Conservation (phyloP, 768 basidiomycete genomes). For the Agrocybe praecox region DNA sequence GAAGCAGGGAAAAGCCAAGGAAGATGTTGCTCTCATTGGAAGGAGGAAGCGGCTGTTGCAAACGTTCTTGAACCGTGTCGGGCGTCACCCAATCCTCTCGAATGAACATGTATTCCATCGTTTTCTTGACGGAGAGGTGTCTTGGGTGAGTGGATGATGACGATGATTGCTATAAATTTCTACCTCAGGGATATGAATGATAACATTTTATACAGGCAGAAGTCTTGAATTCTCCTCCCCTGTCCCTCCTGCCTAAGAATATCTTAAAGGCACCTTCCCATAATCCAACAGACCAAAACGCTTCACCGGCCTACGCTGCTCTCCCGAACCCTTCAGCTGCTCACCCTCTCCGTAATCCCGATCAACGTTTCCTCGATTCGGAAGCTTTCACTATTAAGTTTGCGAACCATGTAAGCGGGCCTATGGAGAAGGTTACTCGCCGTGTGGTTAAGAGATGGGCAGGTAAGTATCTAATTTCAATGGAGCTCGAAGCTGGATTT, state of each 20-base stretch:
- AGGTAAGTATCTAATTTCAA: constrained; percentile 47
- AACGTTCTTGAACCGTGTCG: constrained; percentile 90
- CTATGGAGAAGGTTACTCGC: constrained; percentile 96
- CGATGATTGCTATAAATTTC: not conserved
- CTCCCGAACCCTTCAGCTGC: constrained; percentile 89
- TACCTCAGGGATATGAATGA: too few species aligned
- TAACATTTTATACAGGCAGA: constrained; percentile 62
- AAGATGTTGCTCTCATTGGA: constrained; percentile 90
- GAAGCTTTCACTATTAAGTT: constrained; percentile 97
- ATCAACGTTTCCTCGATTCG: constrained; percentile 94
- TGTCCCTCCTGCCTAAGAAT: constrained; percentile 93
- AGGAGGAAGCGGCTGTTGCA: constrained; percentile 93
- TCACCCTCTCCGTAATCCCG: constrained; percentile 88
- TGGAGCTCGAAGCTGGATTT: constrained; percentile 5
- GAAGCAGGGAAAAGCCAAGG: constrained; percentile 95
- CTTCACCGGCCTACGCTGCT: constrained; percentile 74
- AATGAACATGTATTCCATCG: constrained; percentile 96
- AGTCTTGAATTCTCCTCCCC: constrained; percentile 89
- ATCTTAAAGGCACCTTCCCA: constrained; percentile 94
- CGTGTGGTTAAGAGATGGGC: constrained; percentile 93
- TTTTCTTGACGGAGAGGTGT: constrained; percentile 94
- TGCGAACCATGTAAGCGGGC: constrained; percentile 85
- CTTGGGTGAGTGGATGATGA: constrained; percentile 64
- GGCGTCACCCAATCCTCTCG: constrained; percentile 91
- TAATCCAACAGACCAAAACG: constrained; percentile 83